Conservation (phyloP, 257 asterid species). For the Gynochthodes officinalis region DNA sequence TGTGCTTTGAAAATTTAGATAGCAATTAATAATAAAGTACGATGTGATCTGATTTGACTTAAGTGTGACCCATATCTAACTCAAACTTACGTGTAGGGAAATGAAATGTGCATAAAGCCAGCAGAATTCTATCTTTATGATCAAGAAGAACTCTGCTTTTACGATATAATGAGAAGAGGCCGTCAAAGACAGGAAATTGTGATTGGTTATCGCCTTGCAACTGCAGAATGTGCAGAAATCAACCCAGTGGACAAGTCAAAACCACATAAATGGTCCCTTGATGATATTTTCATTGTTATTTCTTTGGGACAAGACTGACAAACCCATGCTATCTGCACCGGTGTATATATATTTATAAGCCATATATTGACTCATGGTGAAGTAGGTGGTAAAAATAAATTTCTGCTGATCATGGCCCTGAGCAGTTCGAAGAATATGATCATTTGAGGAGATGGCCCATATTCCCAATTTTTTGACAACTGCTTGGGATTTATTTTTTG, state of each 20-base stretch:
- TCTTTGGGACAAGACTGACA: slow-evolving; percentile 35
- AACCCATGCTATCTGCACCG: neutral
- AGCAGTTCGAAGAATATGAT: neutral
- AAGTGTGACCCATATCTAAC: neutral
- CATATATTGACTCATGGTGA: neutral
- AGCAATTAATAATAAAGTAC: neutral
- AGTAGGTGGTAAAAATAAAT: neutral
- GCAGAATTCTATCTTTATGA: slow-evolving; percentile 90
- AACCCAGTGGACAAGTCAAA: slow-evolving; percentile 67
- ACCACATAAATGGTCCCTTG: slow-evolving; percentile 73
- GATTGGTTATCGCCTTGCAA: slow-evolving; percentile 79
- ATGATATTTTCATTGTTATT: slow-evolving; percentile 85
- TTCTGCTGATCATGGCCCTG: neutral
- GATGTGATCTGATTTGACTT: neutral
- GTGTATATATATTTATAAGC: slow-evolving; percentile 3
- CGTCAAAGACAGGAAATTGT: slow-evolving; percentile 72
- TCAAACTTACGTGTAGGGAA: slow-evolving; percentile 53
- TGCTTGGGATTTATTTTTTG: too few species aligned
- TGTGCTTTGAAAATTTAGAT: neutral
- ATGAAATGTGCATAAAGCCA: slow-evolving; percentile 92
- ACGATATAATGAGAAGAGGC: slow-evolving; percentile 79
- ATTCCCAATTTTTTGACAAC: neutral
- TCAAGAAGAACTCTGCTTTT: slow-evolving; percentile 87
- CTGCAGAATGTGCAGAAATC: slow-evolving; percentile 74
- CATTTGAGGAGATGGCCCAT: neutral